These are phyloP conservation scores for Toxoplasma gondii DNA, from an alignment of 169 alveolate genomes.

Conservation along the genomic window DNA sequence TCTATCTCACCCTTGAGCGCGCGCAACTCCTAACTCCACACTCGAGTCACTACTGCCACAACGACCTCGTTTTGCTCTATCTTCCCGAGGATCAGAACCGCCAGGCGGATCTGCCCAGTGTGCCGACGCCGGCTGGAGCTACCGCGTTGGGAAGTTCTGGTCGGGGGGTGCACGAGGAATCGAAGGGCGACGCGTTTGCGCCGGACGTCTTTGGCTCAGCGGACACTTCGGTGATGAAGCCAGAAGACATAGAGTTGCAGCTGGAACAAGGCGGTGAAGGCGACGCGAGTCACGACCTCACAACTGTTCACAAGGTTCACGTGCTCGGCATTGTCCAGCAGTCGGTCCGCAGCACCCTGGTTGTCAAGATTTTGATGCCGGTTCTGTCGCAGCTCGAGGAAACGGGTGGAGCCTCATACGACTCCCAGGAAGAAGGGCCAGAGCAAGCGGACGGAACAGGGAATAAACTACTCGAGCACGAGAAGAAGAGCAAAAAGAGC, in stretches of 20 bases:
- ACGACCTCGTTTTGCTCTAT: constrained; percentile 58
- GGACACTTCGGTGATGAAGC: neutral
- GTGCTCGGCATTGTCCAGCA: constrained; percentile 61
- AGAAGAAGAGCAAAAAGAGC: neutral
- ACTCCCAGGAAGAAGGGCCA: neutral
- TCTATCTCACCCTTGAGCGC: neutral
- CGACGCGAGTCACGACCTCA: neutral
- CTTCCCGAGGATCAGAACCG: neutral
- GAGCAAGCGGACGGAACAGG: neutral
- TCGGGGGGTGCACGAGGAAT: neutral
- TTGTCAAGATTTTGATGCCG: constrained; percentile 64
- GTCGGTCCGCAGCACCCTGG: constrained; percentile 51
- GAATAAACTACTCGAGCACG: neutral
- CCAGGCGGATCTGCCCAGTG: too few species aligned
- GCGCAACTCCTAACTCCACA: neutral
- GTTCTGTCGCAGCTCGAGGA: constrained; percentile 33
- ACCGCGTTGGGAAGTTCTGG: neutral
- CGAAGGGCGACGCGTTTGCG: neutral
- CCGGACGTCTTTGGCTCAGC: neutral
- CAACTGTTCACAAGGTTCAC: constrained; percentile 16
- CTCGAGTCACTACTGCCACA: constrained; percentile 47
- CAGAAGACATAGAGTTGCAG: neutral
- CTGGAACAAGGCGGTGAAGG: neutral
- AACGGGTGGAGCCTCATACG: neutral
- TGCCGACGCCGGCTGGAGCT: too few species aligned